Percentiles rank a stretch among this genome's conserved stretches.
Conservation (phyloP, 1,139 yeast genomes). For the Wickerhamomyces sp. region DNA sequence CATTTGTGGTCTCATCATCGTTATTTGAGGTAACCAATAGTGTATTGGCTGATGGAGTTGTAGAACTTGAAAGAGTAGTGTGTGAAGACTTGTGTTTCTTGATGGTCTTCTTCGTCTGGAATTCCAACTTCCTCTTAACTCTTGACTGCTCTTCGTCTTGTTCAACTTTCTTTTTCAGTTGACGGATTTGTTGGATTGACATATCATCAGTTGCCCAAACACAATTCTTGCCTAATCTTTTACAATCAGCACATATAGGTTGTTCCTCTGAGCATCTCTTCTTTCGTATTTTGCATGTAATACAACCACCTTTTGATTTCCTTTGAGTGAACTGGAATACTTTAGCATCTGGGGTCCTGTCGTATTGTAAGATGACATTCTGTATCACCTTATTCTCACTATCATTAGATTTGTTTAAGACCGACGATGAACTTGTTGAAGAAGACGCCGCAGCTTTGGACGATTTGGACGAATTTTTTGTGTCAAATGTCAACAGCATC, state of each 20-base stretch:
- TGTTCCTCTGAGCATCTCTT: conserved; percentile 55
- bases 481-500: background rate
- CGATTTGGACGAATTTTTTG: background rate
- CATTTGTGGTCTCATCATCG: background rate
- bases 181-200: conserved; percentile 20
- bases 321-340: conserved; percentile 21
- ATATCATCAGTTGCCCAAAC: conserved; percentile 34
- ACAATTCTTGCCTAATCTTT: conserved; percentile 43
- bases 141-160: conserved; percentile 24
- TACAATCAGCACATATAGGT: conserved; percentile 52
- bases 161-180: conserved; percentile 22
- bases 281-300: conserved; percentile 58
- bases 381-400: background rate
- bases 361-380: background rate
- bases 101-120: conserved; percentile 2
- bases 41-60: too few species aligned
- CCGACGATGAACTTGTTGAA: background rate
- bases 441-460: background rate
- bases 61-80: too few species aligned
- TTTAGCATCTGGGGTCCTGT: conserved; percentile 12
- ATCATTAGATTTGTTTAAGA: background rate
- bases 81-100: background rate
- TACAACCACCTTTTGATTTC: conserved; percentile 51
- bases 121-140: conserved; percentile 10
- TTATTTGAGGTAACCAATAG: background rate